A percentile compares a stretch with the other conserved stretches of the same genome.
Conservation (phyloP, 1,139 yeast genomes). For the Saccharomycopsis hybrid region DNA sequence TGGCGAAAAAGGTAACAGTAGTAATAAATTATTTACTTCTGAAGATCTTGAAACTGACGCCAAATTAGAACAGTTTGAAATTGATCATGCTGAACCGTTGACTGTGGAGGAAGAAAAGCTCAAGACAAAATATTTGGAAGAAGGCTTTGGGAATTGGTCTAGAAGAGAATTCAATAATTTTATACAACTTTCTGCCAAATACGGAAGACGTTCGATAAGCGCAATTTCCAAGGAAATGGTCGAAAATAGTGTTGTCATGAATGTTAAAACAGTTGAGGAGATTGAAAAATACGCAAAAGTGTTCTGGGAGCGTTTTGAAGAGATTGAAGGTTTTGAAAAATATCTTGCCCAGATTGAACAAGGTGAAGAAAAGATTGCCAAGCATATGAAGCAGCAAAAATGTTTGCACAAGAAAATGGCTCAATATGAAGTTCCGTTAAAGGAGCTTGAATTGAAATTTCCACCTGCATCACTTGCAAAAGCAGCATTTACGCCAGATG, state of each 20-base stretch:
- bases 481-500: constrained; percentile 63
- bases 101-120: constrained; percentile 60
- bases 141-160: constrained; percentile 65
- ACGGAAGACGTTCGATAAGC: constrained; percentile 60
- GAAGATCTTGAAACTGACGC: constrained; percentile 42
- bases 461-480: constrained; percentile 58
- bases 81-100: constrained; percentile 56
- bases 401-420: constrained; percentile 58
- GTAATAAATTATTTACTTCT: constrained; percentile 29
- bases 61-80: constrained; percentile 52
- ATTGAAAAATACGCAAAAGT: constrained; percentile 58
- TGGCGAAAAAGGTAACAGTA: neutral
- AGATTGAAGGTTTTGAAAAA: constrained; percentile 68
- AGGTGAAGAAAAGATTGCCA: constrained; percentile 68
- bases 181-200: constrained; percentile 52
- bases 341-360: constrained; percentile 59
- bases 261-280: constrained; percentile 52
- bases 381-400: constrained; percentile 56
- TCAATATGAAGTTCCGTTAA: constrained; percentile 56
- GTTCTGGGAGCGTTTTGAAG: constrained; percentile 60
- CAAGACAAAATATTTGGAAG: constrained; percentile 46
- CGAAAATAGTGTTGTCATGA: constrained; percentile 26
- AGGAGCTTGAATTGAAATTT: constrained; percentile 51
- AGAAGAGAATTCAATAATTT: constrained; percentile 68
- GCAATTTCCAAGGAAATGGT: constrained; percentile 60